These are phyloP conservation scores for Fomitopsis betulina DNA, from an alignment of 1,284 basidiomycete genomes.

Conservation along the genomic window DNA sequence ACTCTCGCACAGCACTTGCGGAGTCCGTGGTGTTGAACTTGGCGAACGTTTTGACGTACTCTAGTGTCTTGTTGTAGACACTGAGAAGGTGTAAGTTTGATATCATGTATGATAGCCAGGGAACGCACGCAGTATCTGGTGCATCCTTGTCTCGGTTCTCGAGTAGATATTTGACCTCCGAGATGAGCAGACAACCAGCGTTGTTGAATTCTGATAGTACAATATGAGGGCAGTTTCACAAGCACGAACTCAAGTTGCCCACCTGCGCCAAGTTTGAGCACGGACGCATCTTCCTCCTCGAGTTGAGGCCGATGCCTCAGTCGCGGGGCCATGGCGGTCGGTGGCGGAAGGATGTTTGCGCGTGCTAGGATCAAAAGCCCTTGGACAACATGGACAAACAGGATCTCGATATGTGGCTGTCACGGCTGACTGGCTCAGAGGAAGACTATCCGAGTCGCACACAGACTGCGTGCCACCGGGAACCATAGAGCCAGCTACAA, in stretches of 20 bases:
- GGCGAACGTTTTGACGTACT: conserved; percentile 88
- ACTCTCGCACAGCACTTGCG: conserved; percentile 87
- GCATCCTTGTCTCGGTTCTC: conserved; percentile 83
- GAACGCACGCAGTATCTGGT: conserved; percentile 75
- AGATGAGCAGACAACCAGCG: conserved; percentile 85
- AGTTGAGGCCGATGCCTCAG: conserved; percentile 44
- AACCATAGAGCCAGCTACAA: not conserved
- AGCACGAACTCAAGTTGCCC: conserved; percentile 4
- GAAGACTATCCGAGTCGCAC: not conserved
- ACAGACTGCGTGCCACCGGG: not conserved
- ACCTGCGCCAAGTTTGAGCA: conserved; percentile 66
- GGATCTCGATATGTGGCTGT: not conserved
- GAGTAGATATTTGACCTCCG: conserved; percentile 86
- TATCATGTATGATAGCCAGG: not conserved
- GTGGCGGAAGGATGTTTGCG: conserved; percentile 14
- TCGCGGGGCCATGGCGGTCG: conserved; percentile 36
- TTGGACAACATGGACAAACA: conserved; percentile 27
- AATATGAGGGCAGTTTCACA: not conserved
- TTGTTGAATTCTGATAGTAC: conserved; percentile 75
- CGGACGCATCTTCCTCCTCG: conserved; percentile 70
- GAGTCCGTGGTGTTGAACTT: conserved; percentile 88
- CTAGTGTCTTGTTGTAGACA: conserved; percentile 89
- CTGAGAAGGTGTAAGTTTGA: conserved; percentile 33
- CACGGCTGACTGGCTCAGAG: not conserved
- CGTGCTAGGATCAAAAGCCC: conserved; percentile 20